phyloP scores from a whole-genome alignment of 83 land plant species.

The Larix sibirica region DNA sequence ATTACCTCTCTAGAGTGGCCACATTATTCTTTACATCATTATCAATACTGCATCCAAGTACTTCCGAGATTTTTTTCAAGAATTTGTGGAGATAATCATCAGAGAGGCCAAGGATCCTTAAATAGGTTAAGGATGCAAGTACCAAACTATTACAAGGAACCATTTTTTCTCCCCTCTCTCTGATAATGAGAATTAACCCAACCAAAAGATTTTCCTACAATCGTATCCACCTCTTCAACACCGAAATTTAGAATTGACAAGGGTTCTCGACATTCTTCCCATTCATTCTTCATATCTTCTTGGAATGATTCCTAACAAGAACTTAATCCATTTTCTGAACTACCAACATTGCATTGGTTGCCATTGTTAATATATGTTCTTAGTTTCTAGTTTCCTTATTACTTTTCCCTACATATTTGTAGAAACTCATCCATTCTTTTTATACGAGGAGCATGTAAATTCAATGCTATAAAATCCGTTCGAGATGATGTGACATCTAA shows the following conservation, averaged over 20 bases:
- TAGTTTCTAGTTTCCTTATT: neutral
- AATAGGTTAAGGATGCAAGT: constrained; percentile 41
- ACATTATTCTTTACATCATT: constrained; percentile 68
- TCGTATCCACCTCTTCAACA: no score
- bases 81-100: constrained; percentile 69
- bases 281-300: constrained; percentile 48
- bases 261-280: constrained; percentile 59
- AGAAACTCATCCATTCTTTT: neutral
- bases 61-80: constrained; percentile 91
- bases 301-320: neutral
- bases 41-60: constrained; percentile 77
- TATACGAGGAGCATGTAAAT: neutral
- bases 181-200: no score
- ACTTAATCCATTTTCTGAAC: neutral
- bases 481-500: neutral
- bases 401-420: neutral
- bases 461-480: neutral
- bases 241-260: constrained; percentile 32
- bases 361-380: neutral
- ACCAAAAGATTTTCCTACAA: no score
- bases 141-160: constrained; percentile 54
- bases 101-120: constrained; percentile 60
- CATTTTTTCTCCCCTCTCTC: constrained; percentile 71
- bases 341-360: constrained; percentile 12
- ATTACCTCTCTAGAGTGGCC: constrained; percentile 56